Base-by-base conservation (phyloP, 352 stramenopile genomes). In the Phytophthora nicotianae region DNA sequence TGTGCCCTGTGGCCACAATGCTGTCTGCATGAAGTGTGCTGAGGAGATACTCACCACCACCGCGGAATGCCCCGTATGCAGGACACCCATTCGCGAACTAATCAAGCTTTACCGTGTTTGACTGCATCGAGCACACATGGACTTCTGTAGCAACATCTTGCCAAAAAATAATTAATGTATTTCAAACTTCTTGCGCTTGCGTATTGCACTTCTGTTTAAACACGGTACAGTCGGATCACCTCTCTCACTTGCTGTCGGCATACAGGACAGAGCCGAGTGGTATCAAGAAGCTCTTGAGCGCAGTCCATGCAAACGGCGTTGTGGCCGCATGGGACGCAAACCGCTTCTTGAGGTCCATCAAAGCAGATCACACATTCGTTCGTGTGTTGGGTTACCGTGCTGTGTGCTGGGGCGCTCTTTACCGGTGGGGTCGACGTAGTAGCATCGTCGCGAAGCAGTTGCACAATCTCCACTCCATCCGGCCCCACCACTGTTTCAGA, bases 241-340 rank as follows among this genome's bases (percentile, higher is more conserved):
- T 96, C 83, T 16, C 85, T 83, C 45, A 96, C 81, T 23, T 74
- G 58, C 26, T 77, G 75, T 37, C 88, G 88, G 13, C 86, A 96
- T 52, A 96, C 86, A 4, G 88, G 85, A 21, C 88, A 96, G 16
- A 83, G 52, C 7, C 72, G 72, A 16, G 79, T 87, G 3, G 81
- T 86, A 33, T 79, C 68, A 38, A 93, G 47, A 26, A 96, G 65
- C 43, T 90, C 77, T 14, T 79, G 62, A 0, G 87, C 87, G 50
- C 88, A 96, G 59, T 79, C 62, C 81, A 90, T 91, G 53, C 88
- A 96, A 46, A 94, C 81, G n/a, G 88, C 88, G 42, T 94, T 91
- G 73, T 96, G 88, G 38, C 88, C 88, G 20, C 88, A 96, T 0
- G 88, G 88, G 17, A 96, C 84, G 35, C 86, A 94, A 5, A 95